A percentile compares a stretch with the other conserved stretches of the same genome.
Conservation (phyloP, 805 yeast species). For the Hanseniaspora valbyensis region DNA sequence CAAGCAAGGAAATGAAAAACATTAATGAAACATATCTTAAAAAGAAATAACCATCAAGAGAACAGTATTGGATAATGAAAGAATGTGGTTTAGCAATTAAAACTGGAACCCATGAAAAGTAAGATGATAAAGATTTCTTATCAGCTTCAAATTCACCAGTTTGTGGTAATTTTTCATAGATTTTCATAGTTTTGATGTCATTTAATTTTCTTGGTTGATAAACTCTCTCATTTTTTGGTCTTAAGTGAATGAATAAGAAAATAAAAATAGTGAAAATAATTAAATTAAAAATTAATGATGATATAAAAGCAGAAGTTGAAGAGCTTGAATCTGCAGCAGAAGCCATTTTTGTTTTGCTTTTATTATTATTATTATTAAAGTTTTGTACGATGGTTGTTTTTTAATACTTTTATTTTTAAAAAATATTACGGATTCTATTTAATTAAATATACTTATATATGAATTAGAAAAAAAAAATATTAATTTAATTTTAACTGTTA, state of each 20-base stretch:
- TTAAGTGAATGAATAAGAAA: constrained; percentile 46
- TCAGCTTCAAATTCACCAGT: constrained; percentile 43
- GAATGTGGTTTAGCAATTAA: constrained; percentile 46
- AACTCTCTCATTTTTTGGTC: constrained; percentile 56
- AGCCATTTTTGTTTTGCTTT: not conserved
- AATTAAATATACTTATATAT: not conserved
- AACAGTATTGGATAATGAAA: constrained; percentile 55
- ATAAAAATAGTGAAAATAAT: constrained; percentile 48
- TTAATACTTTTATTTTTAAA: not conserved
- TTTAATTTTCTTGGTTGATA: constrained; percentile 57
- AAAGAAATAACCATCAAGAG: constrained; percentile 69
- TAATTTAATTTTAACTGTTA: no score
- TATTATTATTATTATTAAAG: not conserved
- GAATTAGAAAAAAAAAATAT: no score
- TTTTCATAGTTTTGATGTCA: constrained; percentile 18
- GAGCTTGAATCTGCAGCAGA: constrained; percentile 28
- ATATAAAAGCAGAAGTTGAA: constrained; percentile 68
- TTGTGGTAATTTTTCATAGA: constrained; percentile 33
- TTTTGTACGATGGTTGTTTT: not conserved
- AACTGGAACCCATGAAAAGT: constrained; percentile 46
- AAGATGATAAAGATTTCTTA: constrained; percentile 53
- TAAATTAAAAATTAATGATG: constrained; percentile 61
- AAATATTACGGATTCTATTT: not conserved
- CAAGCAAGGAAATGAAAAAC: constrained; percentile 40
- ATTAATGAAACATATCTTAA: constrained; percentile 53